Base-by-base conservation (phyloP, 2,329 filamentous ascomycete species). In the Fonsecaea monophora region DNA sequence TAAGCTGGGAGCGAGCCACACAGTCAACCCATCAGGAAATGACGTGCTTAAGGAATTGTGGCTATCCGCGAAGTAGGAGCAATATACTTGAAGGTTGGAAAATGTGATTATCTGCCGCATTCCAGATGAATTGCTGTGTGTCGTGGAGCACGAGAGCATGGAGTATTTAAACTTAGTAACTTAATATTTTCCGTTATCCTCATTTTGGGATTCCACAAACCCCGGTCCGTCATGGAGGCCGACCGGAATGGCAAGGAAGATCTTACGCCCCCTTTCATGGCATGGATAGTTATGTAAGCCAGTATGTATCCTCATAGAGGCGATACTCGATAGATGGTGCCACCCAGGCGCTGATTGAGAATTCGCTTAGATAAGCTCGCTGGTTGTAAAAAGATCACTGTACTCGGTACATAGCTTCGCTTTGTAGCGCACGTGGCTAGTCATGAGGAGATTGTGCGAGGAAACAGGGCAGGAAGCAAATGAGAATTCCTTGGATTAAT, bases 221-320 rank as follows among this genome's bases (percentile, higher is more conserved):
- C 53, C 30, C 35, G 53, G 34, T 55, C 53, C 35, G 53, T 55
- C 53, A 30, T 15, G 53, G 35, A 55, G 30, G 30, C 34, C 35
- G 30, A 34, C 53, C 53, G 30, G 50, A 59, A 42, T 35, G 35
- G 56, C 40, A 45, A 32, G 34, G 56, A 59, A 59, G 18, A 59
- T n/a, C 56, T 40, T 45, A 59, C 35, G 56, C 15, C 40, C 30
- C 30, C 53, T 55, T 35, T 55, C 53, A 32, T 55, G 15, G 40
- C 18, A 45, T 15, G 40, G n/a, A 18, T 45, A n/a, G 5, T 5
- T 15, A 4, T 45, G n/a, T 45, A n/a, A 5, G n/a, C 40, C 18
- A 18, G 30, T 1, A 32, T 32, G 4, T 32, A 32, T 32, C n/a
- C 40, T 45, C 40, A 18, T 45, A 4, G 15, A 45, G 18, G 40